Base-by-base conservation (phyloP, 2,329 filamentous ascomycete genomes). In the Tolypocladium paradoxum region DNA sequence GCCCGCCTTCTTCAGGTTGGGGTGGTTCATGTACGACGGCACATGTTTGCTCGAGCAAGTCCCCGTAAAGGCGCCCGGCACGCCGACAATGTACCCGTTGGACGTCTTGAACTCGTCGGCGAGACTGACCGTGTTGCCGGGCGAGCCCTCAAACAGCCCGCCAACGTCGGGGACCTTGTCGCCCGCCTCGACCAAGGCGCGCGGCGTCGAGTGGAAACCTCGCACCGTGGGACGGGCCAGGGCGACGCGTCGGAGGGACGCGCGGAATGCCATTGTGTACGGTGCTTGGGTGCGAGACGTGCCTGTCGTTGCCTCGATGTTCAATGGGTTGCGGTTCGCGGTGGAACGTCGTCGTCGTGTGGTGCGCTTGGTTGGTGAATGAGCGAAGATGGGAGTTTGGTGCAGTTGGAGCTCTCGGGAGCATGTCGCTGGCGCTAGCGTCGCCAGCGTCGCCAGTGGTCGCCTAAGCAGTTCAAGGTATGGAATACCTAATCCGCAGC, bases 121-220 rank as follows among this genome's bases (percentile, higher is more conserved):
- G 55, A 97, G 78, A 72, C 89, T 92, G 70, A 97, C 83, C 72
- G 91, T 93, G 79, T 90, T 95, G 56, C 88, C 90, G 1, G 92
- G 92, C n/a, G 87, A 90, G 71, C 81, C 79, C 73, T 97, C 88
- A 58, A 84, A 85, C 61, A 96, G 79, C 49, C 88, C 83, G 58
- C 90, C 83, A 54, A 92, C 73, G 70, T 83, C 73, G 46, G 92
- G 93, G 53, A 97, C 76, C 60, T 78, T 73, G 69, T 96, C 90
- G 64, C 91, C 91, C 55, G 83, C 83, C 63, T 87, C 80, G 67
- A 97, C 87, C 59, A 81, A 74, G 45, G 75, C 75, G 48, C 76
- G 76, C 48, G 79, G 70, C 36, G 84, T 82, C 57, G 76, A 74
- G 73, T 89, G 85, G 75, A 91, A 91, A 61, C 61, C 61, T 55